A percentile compares a stretch with the other conserved stretches of the same genome.
Conservation (phyloP, 2,329 filamentous ascomycete genomes). For the Sphaerulina populicola region DNA sequence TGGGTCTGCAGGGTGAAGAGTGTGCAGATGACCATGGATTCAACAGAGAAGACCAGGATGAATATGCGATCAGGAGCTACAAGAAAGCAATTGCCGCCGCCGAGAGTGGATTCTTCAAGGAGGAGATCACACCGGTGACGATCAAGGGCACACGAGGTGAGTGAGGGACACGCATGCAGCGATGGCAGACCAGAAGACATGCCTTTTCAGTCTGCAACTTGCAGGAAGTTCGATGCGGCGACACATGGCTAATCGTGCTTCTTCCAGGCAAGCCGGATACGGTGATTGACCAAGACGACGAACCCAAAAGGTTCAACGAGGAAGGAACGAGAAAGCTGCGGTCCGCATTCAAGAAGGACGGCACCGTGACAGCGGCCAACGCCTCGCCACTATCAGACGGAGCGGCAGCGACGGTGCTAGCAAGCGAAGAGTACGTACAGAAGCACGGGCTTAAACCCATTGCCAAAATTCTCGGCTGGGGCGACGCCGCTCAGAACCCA, state of each 20-base stretch:
- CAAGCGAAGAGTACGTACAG: conserved; percentile 89
- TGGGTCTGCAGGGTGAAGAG: conserved; percentile 88
- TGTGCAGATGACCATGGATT: conserved; percentile 78
- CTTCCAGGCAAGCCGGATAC: conserved; percentile 60
- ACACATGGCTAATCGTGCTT: neutral
- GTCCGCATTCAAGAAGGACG: conserved; percentile 66
- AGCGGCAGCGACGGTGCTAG: conserved; percentile 82
- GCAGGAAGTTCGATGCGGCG: too few species aligned
- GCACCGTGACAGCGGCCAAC: conserved; percentile 87
- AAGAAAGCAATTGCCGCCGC: conserved; percentile 84
- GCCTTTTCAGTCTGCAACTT: neutral
- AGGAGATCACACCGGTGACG: conserved; percentile 84
- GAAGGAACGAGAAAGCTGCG: conserved; percentile 49
- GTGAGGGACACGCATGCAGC: neutral
- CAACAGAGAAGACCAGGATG: conserved; percentile 78
- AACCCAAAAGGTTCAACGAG: conserved; percentile 75
- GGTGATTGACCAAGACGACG: conserved; percentile 77
- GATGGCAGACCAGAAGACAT: neutral
- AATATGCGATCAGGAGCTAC: conserved; percentile 92
- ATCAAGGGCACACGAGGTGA: conserved; percentile 72
- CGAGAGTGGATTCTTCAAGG: conserved; percentile 68
- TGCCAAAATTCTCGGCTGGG: conserved; percentile 96
- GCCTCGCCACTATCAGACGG: conserved; percentile 94
- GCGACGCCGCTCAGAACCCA: conserved; percentile 81
- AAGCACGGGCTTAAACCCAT: conserved; percentile 84